Evolutionary conservation across 345 rosid genomes (phyloP).

Genomic region (Salix dunnii): DNA sequence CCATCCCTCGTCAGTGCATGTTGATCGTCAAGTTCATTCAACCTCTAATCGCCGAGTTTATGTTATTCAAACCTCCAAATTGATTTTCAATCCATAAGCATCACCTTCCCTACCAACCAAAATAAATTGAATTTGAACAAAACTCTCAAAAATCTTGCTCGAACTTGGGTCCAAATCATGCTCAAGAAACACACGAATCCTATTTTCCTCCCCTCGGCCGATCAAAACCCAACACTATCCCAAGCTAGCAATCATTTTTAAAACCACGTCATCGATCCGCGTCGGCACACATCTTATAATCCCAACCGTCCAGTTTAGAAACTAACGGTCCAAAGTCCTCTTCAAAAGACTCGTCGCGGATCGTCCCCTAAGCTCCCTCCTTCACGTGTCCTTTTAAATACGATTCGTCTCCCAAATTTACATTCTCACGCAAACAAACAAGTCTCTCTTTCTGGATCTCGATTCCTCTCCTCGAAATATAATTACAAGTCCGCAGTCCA

Average conservation of each 20-base stretch:
- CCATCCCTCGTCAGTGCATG: no score
- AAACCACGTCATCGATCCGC: slow-evolving; percentile 12
- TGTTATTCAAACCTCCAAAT: background rate
- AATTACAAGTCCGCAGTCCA: no score
- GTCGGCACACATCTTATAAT: background rate
- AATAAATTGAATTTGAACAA: background rate
- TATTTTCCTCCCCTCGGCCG: background rate
- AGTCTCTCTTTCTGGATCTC: background rate
- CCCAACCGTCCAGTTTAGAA: background rate
- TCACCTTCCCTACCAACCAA: background rate
- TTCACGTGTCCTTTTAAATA: background rate
- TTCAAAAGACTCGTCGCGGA: background rate
- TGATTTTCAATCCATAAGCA: background rate
- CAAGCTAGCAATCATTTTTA: background rate
- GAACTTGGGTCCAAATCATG: background rate
- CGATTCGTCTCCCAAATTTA: background rate
- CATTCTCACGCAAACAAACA: background rate
- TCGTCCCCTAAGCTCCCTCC: background rate
- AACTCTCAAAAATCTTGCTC: background rate
- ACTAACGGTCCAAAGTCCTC: background rate
- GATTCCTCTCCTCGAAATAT: background rate
- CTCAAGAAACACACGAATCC: background rate
- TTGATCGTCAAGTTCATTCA: no score
- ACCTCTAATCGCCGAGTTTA: background rate
- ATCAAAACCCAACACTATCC: background rate